Evolutionary conservation across 805 yeast species (phyloP).

Genomic region (Priceomyces haplophilus): DNA sequence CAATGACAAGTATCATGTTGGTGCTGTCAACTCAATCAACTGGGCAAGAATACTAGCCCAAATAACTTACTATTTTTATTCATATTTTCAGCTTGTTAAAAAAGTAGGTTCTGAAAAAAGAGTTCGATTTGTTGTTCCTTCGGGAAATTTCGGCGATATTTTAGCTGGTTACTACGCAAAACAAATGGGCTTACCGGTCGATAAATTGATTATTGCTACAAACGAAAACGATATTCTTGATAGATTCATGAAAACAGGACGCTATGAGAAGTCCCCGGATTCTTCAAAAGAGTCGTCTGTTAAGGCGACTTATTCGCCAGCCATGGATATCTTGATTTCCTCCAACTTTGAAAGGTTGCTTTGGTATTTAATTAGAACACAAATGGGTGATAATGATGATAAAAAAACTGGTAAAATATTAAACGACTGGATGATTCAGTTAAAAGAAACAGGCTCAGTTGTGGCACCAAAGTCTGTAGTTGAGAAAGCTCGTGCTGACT

Average conservation of each 20-base stretch:
- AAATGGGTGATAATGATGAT: slow-evolving; percentile 51
- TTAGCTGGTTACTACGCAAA: slow-evolving; percentile 94
- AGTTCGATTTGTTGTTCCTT: slow-evolving; percentile 88
- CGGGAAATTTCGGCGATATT: slow-evolving; percentile 98
- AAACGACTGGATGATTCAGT: slow-evolving; percentile 71
- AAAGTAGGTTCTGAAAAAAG: slow-evolving; percentile 27
- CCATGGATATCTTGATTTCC: slow-evolving; percentile 96
- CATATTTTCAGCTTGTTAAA: slow-evolving; percentile 72
- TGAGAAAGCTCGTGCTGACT: slow-evolving; percentile 61
- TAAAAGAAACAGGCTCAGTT: slow-evolving; percentile 76
- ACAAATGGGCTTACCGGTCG: slow-evolving; percentile 92
- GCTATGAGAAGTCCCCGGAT: slow-evolving; percentile 67
- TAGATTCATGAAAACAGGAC: slow-evolving; percentile 84
- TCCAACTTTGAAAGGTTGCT: slow-evolving; percentile 94
- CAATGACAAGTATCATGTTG: slow-evolving; percentile 86
- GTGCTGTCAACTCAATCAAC: slow-evolving; percentile 97
- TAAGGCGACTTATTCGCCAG: slow-evolving; percentile 90
- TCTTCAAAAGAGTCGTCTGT: slow-evolving; percentile 50
- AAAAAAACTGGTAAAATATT: slow-evolving; percentile 70
- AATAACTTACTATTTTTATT: slow-evolving; percentile 92
- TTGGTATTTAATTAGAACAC: slow-evolving; percentile 87
- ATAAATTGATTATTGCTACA: slow-evolving; percentile 86
- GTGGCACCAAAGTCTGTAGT: slow-evolving; percentile 63
- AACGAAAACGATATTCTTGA: slow-evolving; percentile 93
- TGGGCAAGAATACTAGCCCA: slow-evolving; percentile 99